A percentile compares a stretch with the other conserved stretches of the same genome.
These are phyloP conservation scores for Paramecium caudatum DNA, from an alignment of 73 alveolate species.

Conservation along the genomic window DNA sequence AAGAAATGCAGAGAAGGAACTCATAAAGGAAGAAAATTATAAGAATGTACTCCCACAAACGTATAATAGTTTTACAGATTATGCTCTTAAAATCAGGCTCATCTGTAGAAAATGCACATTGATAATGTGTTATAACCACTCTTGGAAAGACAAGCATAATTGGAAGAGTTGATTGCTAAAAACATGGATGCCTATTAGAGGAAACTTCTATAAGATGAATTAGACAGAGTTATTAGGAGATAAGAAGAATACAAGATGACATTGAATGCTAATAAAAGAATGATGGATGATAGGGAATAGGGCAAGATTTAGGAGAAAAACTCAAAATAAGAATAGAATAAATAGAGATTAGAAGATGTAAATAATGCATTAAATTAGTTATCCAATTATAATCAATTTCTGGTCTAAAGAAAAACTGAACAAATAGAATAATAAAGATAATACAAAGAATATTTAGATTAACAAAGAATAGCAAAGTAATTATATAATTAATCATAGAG, in stretches of 20 bases:
- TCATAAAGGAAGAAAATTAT: conserved; percentile 61
- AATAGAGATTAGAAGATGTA: conserved; percentile 68
- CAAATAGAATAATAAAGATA: conserved; percentile 49
- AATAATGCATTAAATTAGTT: not conserved
- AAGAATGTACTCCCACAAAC: conserved; percentile 1
- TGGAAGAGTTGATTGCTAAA: conserved; percentile 48
- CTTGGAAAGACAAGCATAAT: conserved; percentile 47
- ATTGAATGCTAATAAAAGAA: not conserved
- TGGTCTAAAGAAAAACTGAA: not conserved
- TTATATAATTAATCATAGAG: not conserved
- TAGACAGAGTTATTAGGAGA: conserved; percentile 45
- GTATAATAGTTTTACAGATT: not conserved
- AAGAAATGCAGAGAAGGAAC: conserved; percentile 67
- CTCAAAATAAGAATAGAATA: conserved; percentile 34
- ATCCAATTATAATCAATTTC: not conserved
- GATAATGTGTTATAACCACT: conserved; percentile 53
- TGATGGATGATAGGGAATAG: conserved; percentile 27
- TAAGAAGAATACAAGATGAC: conserved; percentile 32
- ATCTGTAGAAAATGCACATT: conserved; percentile 41
- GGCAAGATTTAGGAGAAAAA: conserved; percentile 28
- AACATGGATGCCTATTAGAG: conserved; percentile 56
- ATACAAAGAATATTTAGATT: conserved; percentile 62
- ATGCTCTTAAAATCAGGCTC: conserved; percentile 17
- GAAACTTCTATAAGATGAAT: conserved; percentile 48
- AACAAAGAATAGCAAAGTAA: conserved; percentile 43